Percentiles rank a stretch among this genome's conserved stretches.
Evolutionary conservation across 2,329 filamentous ascomycete species (phyloP).

Genomic region (Aspergillus costaricaensis): DNA sequence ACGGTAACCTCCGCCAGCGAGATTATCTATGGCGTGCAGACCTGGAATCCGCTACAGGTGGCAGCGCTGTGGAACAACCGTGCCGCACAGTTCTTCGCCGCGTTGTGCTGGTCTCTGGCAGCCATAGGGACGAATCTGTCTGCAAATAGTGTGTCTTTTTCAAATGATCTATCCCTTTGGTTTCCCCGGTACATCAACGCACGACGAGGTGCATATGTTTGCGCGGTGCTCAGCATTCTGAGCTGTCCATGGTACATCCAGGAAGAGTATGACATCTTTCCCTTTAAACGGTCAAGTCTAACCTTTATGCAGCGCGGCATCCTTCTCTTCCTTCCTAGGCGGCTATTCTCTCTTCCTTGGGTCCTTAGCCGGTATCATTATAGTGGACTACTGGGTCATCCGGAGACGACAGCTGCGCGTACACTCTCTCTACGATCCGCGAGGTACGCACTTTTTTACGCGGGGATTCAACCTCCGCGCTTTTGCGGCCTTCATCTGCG

Average conservation of each 20-base stretch:
- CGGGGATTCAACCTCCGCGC: conserved; percentile 15
- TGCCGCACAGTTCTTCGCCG: conserved; percentile 16
- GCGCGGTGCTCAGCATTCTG: background rate
- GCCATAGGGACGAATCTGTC: conserved; percentile 14
- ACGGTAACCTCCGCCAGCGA: conserved; percentile 12
- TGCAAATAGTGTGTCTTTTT: conserved; percentile 14
- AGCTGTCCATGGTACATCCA: background rate
- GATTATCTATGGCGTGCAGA: conserved; percentile 15
- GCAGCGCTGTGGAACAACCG: conserved; percentile 13
- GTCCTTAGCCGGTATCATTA: conserved; percentile 9
- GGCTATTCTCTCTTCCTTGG: conserved; percentile 17
- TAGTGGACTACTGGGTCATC: conserved; percentile 16
- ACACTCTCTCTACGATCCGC: conserved; percentile 7
- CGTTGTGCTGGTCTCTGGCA: conserved; percentile 12
- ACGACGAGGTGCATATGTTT: background rate
- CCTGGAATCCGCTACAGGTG: conserved; percentile 16
- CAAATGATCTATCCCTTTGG: conserved; percentile 5
- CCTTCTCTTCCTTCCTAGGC: conserved; percentile 15
- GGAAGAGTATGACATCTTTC: background rate
- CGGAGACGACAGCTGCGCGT: conserved; percentile 7
- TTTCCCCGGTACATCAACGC: background rate
- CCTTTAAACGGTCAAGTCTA: background rate
- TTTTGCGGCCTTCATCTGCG: conserved; percentile 8
- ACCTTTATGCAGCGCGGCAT: conserved; percentile 1
- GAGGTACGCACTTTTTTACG: conserved; percentile 13